Evolutionary conservation across 2,329 filamentous ascomycete species (phyloP).

Genomic region (Phoma sp.): DNA sequence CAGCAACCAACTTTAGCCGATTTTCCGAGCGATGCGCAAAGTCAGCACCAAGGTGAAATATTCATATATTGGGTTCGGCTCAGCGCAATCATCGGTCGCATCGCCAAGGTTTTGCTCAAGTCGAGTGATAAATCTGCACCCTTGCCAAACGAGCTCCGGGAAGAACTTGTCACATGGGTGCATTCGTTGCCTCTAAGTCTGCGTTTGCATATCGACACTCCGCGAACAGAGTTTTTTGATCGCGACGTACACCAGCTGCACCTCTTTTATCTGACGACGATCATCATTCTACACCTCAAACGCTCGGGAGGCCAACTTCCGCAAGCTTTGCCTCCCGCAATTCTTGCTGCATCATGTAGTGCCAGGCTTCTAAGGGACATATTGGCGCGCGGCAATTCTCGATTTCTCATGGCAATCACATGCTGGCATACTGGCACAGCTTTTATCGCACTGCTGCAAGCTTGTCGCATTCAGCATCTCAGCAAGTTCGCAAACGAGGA

Average conservation of each 20-base stretch:
- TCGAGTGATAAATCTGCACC: slow-evolving; percentile 14
- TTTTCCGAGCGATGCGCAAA: slow-evolving; percentile 25
- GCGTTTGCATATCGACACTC: slow-evolving; percentile 21
- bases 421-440: slow-evolving; percentile 32
- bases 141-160: slow-evolving; percentile 21
- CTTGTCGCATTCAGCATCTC: slow-evolving; percentile 27
- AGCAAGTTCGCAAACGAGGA: slow-evolving; percentile 26
- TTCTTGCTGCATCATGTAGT: slow-evolving; percentile 30
- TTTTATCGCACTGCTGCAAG: slow-evolving; percentile 31
- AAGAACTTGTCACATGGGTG: slow-evolving; percentile 28
- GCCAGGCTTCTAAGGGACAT: slow-evolving; percentile 29
- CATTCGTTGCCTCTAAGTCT: slow-evolving; percentile 24
- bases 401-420: slow-evolving; percentile 33
- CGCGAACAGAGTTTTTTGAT: slow-evolving; percentile 24
- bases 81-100: slow-evolving; percentile 30
- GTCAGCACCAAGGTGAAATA: slow-evolving; percentile 30
- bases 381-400: slow-evolving; percentile 28
- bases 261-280: slow-evolving; percentile 31
- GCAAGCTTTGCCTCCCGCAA: slow-evolving; percentile 29
- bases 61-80: slow-evolving; percentile 33
- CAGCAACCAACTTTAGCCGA: slow-evolving; percentile 25
- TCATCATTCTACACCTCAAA: slow-evolving; percentile 30
- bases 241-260: slow-evolving; percentile 32
- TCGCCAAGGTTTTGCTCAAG: slow-evolving; percentile 26
- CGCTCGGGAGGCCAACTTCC: slow-evolving; percentile 28